Base-by-base conservation (phyloP, 495 filamentous ascomycete genomes). In the Tuber magnatum region DNA sequence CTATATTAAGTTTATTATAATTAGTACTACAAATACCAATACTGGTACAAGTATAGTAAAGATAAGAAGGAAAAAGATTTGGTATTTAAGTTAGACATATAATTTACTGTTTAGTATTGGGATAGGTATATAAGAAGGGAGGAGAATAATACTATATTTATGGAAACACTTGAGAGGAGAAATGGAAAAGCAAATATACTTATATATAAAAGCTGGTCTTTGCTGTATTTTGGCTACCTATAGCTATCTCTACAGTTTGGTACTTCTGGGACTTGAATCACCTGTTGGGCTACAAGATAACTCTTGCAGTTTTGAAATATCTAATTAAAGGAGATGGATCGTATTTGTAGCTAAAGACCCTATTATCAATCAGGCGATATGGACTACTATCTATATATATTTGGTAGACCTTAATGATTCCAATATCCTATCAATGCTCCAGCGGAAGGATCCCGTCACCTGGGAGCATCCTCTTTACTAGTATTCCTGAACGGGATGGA, bases 311-410 rank as follows among this genome's bases (percentile, higher is more conserved):
- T 92, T 86, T 73, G 89, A 88, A 78, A 86, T 89, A 70, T 84
- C 84, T 69, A 80, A 84, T 42, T 83, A 80, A 72, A 88, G 88
- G 8, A 79, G 74, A 43, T 80, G 73, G 0, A 86, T 97, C 74
- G 88, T 92, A 1, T 97, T 97, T 82, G 89, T 97, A 42, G 89
- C 93, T 0, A 96, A 92, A 77, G 93, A 95, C 80, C 94, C 92
- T 0, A 86, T 86, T 9, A 81, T 94, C 1, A 89, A 93, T 79
- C 89, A 91, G 3, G 94, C 94, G 0, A 87, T 89, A 16, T 91
- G 94, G 84, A 97, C 94, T 5, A 92, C 93, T 77, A 90, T 90
- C 43, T 90, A 92, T 75, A 85, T 93, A 35, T 94, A 93, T 81
- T 90, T 90, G 75, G 87, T 93, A 10, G 48, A n/a, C 48, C 48